These are phyloP conservation scores for Melastoma malabathricum DNA, from an alignment of 345 rosid species.

Conservation along the genomic window DNA sequence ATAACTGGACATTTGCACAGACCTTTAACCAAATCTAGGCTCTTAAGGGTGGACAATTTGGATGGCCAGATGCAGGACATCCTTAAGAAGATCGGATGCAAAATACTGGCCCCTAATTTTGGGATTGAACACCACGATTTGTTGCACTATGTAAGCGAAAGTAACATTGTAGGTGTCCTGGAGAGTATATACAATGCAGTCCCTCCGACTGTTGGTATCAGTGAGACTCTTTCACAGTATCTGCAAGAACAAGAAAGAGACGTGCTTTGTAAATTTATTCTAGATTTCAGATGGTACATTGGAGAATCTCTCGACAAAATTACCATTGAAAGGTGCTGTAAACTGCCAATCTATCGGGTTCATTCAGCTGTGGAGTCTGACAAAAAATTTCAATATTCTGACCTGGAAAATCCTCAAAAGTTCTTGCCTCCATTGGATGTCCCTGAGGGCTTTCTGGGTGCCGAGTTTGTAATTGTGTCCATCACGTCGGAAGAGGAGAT, in stretches of 20 bases:
- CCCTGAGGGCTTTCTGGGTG: constrained; percentile 50
- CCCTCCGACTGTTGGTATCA: constrained; percentile 26
- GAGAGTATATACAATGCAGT: constrained; percentile 52
- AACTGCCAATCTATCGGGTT: constrained; percentile 61
- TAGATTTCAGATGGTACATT: constrained; percentile 73
- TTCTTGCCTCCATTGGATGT: constrained; percentile 63
- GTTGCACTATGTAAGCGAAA: constrained; percentile 47
- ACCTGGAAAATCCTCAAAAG: constrained; percentile 63
- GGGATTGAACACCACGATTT: constrained; percentile 64
- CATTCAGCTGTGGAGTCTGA: constrained; percentile 25
- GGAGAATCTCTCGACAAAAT: constrained; percentile 35
- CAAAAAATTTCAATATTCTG: constrained; percentile 44
- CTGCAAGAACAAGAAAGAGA: constrained; percentile 51
- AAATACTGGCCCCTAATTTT: constrained; percentile 42
- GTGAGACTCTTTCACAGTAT: constrained; percentile 26
- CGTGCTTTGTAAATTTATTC: constrained; percentile 61
- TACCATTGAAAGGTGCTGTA: constrained; percentile 47
- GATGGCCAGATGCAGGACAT: constrained; percentile 38
- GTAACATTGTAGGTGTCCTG: constrained; percentile 55
- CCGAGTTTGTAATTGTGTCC: constrained; percentile 47
- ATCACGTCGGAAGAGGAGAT: constrained; percentile 52
- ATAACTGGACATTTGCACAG: constrained; percentile 60
- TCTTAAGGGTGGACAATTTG: constrained; percentile 53
- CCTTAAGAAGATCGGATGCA: constrained; percentile 79
- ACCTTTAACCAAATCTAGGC: constrained; percentile 61